Evolutionary conservation across 73 alveolate genomes (phyloP), one percentile per base, ranked within the genome.

Genomic region (Paramecium biaurelia): DNA sequence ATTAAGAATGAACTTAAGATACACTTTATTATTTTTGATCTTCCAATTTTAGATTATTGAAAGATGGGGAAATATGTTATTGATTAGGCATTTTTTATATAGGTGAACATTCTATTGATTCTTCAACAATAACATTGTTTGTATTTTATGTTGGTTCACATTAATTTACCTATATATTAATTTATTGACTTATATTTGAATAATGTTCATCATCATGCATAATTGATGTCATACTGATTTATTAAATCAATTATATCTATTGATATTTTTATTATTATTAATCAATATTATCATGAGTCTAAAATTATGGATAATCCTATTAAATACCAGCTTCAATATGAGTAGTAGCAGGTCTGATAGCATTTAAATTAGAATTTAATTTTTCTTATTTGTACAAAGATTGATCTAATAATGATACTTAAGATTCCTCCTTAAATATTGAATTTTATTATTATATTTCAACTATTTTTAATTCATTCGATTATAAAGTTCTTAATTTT

Each of bases 51-150:
- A 63, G 21, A 12, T 30, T 4, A 26, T 26, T 30, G 21, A 63
- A 63, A 23, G 41, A 23, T 32, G 84, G 45, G 5, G 12, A 15
- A 12, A 11, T 5, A 12, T 26, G 84, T 30, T 26, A 32, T 30
- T 63, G 12, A 32, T 26, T 63, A 23, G 45, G 84, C 41, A 32
- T 26, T 63, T 12, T 63, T 6, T 63, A 26, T 9, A 28, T 14
- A 72, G 86, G 86, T 15, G 86, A 72, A 14, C 86, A 30, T 72
- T 72, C 86, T 34, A 35, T 23, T 35, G 86, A 72, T 38, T 72
- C 86, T 38, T 72, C 86, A 15, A 35, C n/a, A 12, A 72, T 38
- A 0, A 72, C 84, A 26, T 63, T 63, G 12, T 63, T 63, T 12
- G 41, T 63, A 30, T 26, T 63, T 26, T 63, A 24, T 63, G 21